Evolutionary conservation across 169 alveolate species (phyloP).

Genomic region (Eimeria sp.): DNA sequence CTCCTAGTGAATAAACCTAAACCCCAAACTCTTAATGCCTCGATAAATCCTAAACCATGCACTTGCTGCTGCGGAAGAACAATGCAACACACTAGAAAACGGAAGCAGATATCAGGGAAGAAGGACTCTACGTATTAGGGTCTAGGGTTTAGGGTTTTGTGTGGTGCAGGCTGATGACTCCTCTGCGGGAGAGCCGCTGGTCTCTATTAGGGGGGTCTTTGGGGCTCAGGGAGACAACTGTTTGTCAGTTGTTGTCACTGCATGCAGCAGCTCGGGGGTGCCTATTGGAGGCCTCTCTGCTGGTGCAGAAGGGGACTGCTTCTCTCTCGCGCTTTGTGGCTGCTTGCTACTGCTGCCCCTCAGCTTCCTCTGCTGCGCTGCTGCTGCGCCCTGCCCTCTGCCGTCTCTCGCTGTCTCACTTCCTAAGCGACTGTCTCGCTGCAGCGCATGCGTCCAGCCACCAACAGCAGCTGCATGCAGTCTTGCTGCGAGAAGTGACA

Average conservation of each 20-base stretch:
- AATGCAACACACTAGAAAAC: too few relatives aligned
- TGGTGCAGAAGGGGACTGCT: constrained; percentile 8
- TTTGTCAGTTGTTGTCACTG: background rate
- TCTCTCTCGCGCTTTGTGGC: background rate
- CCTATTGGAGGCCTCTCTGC: constrained; percentile 3
- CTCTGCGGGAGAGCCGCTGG: too few relatives aligned
- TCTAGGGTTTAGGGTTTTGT: too few relatives aligned
- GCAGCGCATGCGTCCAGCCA: background rate
- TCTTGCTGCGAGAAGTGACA: background rate
- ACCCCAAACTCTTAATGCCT: background rate
- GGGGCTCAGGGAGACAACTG: background rate
- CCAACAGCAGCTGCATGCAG: background rate
- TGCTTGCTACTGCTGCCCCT: constrained; percentile 14
- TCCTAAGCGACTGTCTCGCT: background rate
- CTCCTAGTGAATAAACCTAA: background rate
- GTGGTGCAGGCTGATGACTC: too few relatives aligned
- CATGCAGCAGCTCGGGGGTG: too few relatives aligned
- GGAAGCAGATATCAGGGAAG: too few relatives aligned
- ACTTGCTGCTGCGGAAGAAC: background rate
- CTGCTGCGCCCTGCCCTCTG: background rate
- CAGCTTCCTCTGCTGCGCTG: background rate
- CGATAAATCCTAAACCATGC: background rate
- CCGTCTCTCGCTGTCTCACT: too few relatives aligned
- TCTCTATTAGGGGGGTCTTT: background rate
- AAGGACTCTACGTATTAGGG: too few relatives aligned